These are phyloP conservation scores for Plasmopara viticola DNA, from an alignment of 352 stramenopile species.

Conservation along the genomic window DNA sequence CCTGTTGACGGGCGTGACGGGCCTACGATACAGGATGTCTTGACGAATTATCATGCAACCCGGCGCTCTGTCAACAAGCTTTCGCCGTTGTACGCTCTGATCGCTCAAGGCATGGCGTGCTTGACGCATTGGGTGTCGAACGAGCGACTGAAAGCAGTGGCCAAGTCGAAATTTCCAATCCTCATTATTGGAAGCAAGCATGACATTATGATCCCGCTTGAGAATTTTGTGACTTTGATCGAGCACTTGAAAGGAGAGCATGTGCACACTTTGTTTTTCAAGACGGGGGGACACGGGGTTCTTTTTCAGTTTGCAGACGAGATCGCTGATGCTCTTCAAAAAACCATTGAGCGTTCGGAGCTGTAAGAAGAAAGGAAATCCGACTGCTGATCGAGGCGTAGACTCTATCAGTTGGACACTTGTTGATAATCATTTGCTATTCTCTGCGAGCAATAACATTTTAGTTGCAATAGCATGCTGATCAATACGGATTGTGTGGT, in stretches of 20 bases:
- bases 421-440: no score
- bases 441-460: no score
- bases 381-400: no score
- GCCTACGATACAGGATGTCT: conserved; percentile 25
- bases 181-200: conserved; percentile 41
- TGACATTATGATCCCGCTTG: conserved; percentile 38
- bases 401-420: no score
- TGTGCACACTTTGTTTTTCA: conserved; percentile 26
- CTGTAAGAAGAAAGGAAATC: conserved; percentile 8
- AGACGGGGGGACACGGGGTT: conserved; percentile 28
- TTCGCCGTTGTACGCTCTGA: conserved; percentile 26
- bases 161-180: conserved; percentile 37
- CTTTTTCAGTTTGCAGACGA: conserved; percentile 34
- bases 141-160: conserved; percentile 32
- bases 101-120: conserved; percentile 43
- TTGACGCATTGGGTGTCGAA: conserved; percentile 48
- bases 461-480: no score
- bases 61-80: conserved; percentile 14
- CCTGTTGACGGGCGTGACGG: conserved; percentile 21
- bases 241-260: conserved; percentile 24
- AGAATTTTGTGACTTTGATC: conserved; percentile 28
- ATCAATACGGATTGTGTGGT: no score
- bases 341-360: conserved; percentile 25
- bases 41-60: conserved; percentile 32
- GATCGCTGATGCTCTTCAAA: conserved; percentile 22